These are phyloP conservation scores for Beauveria bassiana DNA, from an alignment of 2,329 filamentous ascomycete species.

Conservation along the genomic window DNA sequence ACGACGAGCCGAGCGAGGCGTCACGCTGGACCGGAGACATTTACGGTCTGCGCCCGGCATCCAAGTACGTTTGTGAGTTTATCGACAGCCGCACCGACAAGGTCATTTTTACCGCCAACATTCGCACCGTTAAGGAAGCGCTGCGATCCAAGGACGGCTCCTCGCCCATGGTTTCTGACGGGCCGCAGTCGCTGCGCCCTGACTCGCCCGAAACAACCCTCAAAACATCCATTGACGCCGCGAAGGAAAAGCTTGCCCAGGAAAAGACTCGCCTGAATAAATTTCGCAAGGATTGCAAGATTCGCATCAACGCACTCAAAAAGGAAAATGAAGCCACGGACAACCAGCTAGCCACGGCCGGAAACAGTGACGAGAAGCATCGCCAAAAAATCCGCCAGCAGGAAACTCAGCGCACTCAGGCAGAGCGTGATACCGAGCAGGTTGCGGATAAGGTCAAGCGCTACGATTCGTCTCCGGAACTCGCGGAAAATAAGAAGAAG, in stretches of 20 bases:
- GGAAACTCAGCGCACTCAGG: constrained; percentile 63
- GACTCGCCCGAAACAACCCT: constrained; percentile 72
- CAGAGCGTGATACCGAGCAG: constrained; percentile 46
- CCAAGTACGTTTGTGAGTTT: constrained; percentile 73
- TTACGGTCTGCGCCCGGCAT: constrained; percentile 61
- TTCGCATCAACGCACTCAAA: constrained; percentile 56
- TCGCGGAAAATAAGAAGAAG: constrained; percentile 48
- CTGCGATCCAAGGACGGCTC: constrained; percentile 25
- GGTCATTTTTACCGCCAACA: constrained; percentile 63
- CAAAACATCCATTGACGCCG: constrained; percentile 65
- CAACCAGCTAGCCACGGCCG: constrained; percentile 58
- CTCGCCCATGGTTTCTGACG: constrained; percentile 27
- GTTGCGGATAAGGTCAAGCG: constrained; percentile 53
- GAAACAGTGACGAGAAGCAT: constrained; percentile 68
- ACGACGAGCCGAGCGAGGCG: constrained; percentile 28
- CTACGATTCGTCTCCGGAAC: constrained; percentile 56
- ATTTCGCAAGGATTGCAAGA: constrained; percentile 67
- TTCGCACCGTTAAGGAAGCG: constrained; percentile 53
- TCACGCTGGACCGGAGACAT: constrained; percentile 63
- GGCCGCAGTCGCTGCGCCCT: constrained; percentile 57
- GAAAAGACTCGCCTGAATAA: constrained; percentile 62
- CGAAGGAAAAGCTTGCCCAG: constrained; percentile 62
- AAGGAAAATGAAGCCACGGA: constrained; percentile 68
- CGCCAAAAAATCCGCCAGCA: constrained; percentile 69
- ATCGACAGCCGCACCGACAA: constrained; percentile 58